Conservation (phyloP, 179 eudicot genomes). For the Kewa caespitosa region DNA sequence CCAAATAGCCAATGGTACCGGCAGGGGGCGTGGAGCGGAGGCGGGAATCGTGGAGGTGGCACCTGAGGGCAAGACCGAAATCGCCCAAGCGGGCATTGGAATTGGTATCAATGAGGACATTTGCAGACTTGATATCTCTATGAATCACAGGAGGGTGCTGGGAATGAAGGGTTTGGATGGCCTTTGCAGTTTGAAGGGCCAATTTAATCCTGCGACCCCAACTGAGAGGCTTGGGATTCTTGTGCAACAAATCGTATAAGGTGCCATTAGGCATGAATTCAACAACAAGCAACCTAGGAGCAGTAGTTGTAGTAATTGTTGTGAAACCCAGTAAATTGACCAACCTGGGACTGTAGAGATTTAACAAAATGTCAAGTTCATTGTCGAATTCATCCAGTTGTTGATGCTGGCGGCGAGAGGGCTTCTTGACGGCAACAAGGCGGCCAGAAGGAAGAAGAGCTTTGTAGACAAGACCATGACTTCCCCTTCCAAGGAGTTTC, state of each 20-base stretch:
- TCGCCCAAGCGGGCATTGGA: conserved; percentile 76
- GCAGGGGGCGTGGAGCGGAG: conserved; percentile 90
- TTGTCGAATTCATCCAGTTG: conserved; percentile 60
- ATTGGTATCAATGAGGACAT: conserved; percentile 65
- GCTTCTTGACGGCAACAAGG: conserved; percentile 75
- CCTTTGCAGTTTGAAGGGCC: conserved; percentile 66
- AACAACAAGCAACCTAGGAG: conserved; percentile 64
- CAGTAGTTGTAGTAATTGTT: background rate
- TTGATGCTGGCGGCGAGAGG: conserved; percentile 39
- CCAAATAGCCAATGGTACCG: conserved; percentile 92
- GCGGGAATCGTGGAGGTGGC: conserved; percentile 52
- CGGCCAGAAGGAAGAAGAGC: conserved; percentile 66
- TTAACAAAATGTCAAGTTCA: conserved; percentile 68
- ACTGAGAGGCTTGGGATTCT: conserved; percentile 45
- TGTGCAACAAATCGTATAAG: conserved; percentile 66
- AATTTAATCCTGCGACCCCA: conserved; percentile 72
- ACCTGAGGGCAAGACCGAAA: conserved; percentile 77
- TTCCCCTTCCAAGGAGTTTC: conserved; percentile 79
- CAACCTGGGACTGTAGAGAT: conserved; percentile 59
- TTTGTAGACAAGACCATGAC: conserved; percentile 91
- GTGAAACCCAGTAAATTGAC: conserved; percentile 78
- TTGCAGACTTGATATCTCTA: conserved; percentile 87
- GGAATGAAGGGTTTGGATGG: conserved; percentile 63
- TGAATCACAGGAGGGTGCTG: conserved; percentile 77
- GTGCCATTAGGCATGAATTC: conserved; percentile 92